These are phyloP conservation scores for Naematelia encephala DNA, from an alignment of 768 basidiomycete species.

Conservation along the genomic window DNA sequence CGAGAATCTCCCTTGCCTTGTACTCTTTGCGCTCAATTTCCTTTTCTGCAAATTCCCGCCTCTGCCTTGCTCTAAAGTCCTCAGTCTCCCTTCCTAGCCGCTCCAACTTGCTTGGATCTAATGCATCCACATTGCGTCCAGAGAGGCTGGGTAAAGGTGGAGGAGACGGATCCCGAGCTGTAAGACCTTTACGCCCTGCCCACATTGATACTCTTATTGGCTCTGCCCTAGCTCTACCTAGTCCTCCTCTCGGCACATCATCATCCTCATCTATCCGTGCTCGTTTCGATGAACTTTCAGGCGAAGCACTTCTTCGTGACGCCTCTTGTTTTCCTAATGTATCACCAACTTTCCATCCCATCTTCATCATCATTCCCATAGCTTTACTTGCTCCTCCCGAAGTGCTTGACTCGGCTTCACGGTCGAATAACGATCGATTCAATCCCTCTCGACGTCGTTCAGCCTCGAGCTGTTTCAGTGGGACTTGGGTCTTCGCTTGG, in stretches of 20 bases:
- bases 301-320: constrained; percentile 3
- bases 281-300: constrained; percentile 10
- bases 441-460: constrained; percentile 37
- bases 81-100: constrained; percentile 37
- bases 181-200: constrained; percentile 38
- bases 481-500: constrained; percentile 30
- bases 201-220: constrained; percentile 42
- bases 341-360: constrained; percentile 51
- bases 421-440: constrained; percentile 41
- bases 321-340: constrained; percentile 35
- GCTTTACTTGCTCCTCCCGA: constrained; percentile 36
- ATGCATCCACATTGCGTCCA: constrained; percentile 29
- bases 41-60: constrained; percentile 31
- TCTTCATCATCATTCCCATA: constrained; percentile 50
- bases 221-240: constrained; percentile 24
- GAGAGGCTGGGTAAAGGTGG: constrained; percentile 32
- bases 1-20: constrained; percentile 41
- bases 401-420: background rate
- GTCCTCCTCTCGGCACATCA: constrained; percentile 25
- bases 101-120: constrained; percentile 32
- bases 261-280: constrained; percentile 11
- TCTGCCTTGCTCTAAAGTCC: constrained; percentile 36
- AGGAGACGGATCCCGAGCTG: constrained; percentile 35
- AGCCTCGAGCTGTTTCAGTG: constrained; percentile 36
- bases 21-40: constrained; percentile 35